Conservation (phyloP, 2,329 filamentous ascomycete species). For the Colletotrichum orchidophilum region DNA sequence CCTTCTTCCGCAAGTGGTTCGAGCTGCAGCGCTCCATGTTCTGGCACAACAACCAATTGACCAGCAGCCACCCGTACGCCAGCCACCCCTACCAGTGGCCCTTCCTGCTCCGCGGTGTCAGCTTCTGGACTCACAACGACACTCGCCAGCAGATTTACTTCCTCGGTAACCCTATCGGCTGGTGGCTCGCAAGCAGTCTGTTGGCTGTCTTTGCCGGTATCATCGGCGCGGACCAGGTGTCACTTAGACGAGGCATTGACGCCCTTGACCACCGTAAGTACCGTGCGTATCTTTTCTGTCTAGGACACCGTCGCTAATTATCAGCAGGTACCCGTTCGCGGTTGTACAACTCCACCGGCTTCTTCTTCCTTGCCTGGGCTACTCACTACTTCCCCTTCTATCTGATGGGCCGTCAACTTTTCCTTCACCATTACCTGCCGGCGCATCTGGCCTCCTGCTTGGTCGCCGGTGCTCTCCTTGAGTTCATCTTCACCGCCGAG, state of each 20-base stretch:
- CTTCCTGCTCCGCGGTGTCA: conserved; percentile 95
- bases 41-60: conserved; percentile 98
- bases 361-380: conserved; percentile 98
- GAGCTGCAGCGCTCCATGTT: conserved; percentile 99
- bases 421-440: conserved; percentile 97
- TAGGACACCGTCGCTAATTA: conserved; percentile 41
- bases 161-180: conserved; percentile 93
- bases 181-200: conserved; percentile 95
- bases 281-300: background rate
- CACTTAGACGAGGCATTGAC: conserved; percentile 90
- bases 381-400: conserved; percentile 98
- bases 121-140: conserved; percentile 98
- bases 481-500: conserved; percentile 96
- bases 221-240: conserved; percentile 90
- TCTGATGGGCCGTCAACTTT: conserved; percentile 97
- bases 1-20: conserved; percentile 94
- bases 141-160: conserved; percentile 99
- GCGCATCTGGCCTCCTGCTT: conserved; percentile 91
- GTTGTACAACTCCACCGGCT: conserved; percentile 97
- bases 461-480: conserved; percentile 89
- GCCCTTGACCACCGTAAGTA: conserved; percentile 91
- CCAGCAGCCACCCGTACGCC: conserved; percentile 94
- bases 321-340: conserved; percentile 83
- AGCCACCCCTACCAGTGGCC: conserved; percentile 98
- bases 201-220: conserved; percentile 95